phyloP scores from a whole-genome alignment of 2,329 filamentous ascomycete species.

The Claviceps paspali region DNA sequence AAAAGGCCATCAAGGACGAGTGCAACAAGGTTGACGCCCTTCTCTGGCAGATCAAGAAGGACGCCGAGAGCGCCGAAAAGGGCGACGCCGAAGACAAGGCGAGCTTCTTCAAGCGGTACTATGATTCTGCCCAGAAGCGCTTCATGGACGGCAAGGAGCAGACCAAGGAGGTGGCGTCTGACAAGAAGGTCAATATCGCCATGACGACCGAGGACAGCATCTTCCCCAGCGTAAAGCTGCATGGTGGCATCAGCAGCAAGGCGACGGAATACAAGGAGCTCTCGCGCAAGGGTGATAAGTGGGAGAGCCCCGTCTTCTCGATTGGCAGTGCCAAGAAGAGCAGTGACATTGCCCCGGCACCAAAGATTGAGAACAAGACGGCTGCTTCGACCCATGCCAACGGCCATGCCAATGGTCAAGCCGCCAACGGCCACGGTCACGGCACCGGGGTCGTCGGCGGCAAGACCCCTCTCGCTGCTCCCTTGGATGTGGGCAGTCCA shows the following conservation, averaged over 20 bases:
- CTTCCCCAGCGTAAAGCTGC: constrained; percentile 75
- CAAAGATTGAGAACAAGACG: constrained; percentile 33
- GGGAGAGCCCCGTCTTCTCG: constrained; percentile 88
- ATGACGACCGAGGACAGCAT: constrained; percentile 65
- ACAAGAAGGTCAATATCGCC: constrained; percentile 48
- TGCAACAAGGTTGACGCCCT: constrained; percentile 61
- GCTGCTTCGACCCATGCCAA: constrained; percentile 4
- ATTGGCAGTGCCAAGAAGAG: constrained; percentile 67
- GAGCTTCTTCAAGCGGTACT: constrained; percentile 81
- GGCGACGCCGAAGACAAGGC: constrained; percentile 54
- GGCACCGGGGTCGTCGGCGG: constrained; percentile 4
- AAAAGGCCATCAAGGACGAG: constrained; percentile 77
- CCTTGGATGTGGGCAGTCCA: constrained; percentile 2
- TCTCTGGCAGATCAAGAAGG: constrained; percentile 63
- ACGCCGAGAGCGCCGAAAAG: constrained; percentile 59
- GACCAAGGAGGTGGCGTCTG: constrained; percentile 42
- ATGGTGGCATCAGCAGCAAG: constrained; percentile 74
- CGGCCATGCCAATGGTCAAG: constrained; percentile 10
- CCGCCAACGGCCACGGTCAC: constrained; percentile 7
- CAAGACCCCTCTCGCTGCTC: constrained; percentile 1
- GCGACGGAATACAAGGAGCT: constrained; percentile 87
- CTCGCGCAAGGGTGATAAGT: constrained; percentile 74
- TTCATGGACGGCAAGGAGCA: constrained; percentile 61
- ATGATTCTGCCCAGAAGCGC: constrained; percentile 57
- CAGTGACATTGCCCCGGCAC: constrained; percentile 49